Evolutionary conservation across 371 early-diverging fungal genomes (phyloP), one percentile per base, ranked within the genome.

Genomic region (Dichotomocladium elegans): DNA sequence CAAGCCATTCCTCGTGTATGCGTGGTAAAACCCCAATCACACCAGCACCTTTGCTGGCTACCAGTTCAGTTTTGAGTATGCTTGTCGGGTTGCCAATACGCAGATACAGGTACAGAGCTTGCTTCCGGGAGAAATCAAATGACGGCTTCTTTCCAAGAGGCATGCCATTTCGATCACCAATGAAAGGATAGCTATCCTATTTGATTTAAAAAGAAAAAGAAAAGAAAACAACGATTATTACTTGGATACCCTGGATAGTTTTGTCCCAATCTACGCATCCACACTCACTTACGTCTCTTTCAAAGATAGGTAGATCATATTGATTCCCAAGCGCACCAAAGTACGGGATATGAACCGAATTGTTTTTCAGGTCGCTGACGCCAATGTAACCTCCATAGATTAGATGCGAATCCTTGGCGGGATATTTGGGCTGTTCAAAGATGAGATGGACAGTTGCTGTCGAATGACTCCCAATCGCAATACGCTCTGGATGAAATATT

Each of bases 381-480:
- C 37, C 25, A 31, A 56, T 56, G 35, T 49, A 60, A 4, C 60
- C 60, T 15, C 54, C 45, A 25, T 60, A 59, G 24, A 59, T 22
- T 2, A 53, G 12, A 17, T 53, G 60, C 4, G 25, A n/a, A 9
- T 35, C 43, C 34, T 49, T 21, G 1, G 12, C 9, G 21, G 15
- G 9, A 22, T 26, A 30, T 8, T 28, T 10, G 4, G 61, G 51
- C 28, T 41, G 55, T 1, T 28, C 40, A 34, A 60, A 60, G 3
- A 25, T 27, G 2, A 55, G 27, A 25, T 21, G 25, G 30, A 51
- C 31, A 8, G 17, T 0, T 4, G 31, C 25, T 11, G 29, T 40
- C 22, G 44, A 30, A 12, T 29, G 12, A 1, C 19, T 30, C 6
- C 30, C 12, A 4, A 58, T 7, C 12, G 28, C 34, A 17, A 58